phyloP scores from a whole-genome alignment of 2,329 filamentous ascomycete genomes.

The Coniella vitis region DNA sequence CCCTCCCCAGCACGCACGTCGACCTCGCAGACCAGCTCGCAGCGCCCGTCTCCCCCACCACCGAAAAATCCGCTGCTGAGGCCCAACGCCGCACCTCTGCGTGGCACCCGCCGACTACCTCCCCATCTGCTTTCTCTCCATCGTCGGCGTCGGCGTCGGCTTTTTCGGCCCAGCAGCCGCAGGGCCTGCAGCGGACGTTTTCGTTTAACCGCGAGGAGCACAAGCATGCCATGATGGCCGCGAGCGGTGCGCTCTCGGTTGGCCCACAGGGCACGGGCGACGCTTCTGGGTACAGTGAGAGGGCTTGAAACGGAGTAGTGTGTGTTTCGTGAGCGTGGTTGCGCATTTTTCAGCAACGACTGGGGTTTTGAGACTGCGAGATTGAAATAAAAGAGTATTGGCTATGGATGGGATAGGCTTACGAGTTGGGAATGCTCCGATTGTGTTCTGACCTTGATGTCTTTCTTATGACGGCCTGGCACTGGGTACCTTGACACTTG shows the following conservation, averaged over 20 bases:
- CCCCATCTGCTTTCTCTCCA: background rate
- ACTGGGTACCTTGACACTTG: too few species aligned
- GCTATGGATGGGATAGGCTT: too few species aligned
- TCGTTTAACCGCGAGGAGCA: constrained; percentile 49
- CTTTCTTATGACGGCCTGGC: too few species aligned
- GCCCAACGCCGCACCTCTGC: constrained; percentile 27
- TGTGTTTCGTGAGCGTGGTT: background rate
- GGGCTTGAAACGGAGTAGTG: background rate
- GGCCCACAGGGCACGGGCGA: constrained; percentile 12
- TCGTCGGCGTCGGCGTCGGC: background rate
- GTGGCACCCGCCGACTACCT: constrained; percentile 41
- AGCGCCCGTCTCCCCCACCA: constrained; percentile 17
- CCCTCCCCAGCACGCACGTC: constrained; percentile 13
- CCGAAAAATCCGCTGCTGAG: constrained; percentile 19
- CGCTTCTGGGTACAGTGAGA: background rate
- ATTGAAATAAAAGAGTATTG: too few species aligned
- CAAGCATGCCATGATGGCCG: constrained; percentile 44
- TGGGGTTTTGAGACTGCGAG: background rate
- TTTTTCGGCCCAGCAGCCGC: background rate
- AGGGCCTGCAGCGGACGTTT: constrained; percentile 42
- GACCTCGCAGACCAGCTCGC: constrained; percentile 18
- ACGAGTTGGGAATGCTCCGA: too few species aligned
- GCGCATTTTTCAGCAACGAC: too few species aligned
- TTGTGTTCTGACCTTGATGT: too few species aligned
- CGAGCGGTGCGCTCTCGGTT: constrained; percentile 16